Percentiles rank a stretch among this genome's conserved stretches.
phyloP scores from a whole-genome alignment of 805 yeast species.

The Candida manassasensis region DNA sequence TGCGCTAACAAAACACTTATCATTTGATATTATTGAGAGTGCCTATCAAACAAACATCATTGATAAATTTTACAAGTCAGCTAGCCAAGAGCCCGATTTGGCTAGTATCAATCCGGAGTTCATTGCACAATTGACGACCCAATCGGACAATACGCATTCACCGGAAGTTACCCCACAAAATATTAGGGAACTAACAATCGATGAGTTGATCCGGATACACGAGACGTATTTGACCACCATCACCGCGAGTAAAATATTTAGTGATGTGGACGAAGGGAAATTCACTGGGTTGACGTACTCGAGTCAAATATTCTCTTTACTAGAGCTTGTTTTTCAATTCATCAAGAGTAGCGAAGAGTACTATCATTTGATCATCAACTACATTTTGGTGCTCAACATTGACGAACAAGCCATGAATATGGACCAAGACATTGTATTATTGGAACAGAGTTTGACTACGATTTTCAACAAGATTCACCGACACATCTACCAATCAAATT shows the following conservation, averaged over 20 bases:
- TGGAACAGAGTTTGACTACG: slow-evolving; percentile 25
- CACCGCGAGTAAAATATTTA: slow-evolving; percentile 27
- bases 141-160: slow-evolving; percentile 2
- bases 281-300: slow-evolving; percentile 24
- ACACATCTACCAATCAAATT: slow-evolving; percentile 37
- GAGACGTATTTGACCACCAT: slow-evolving; percentile 23
- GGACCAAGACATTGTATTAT: slow-evolving; percentile 25
- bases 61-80: slow-evolving; percentile 18
- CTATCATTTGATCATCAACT: slow-evolving; percentile 21
- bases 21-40: slow-evolving; percentile 44
- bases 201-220: slow-evolving; percentile 43
- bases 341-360: slow-evolving; percentile 33
- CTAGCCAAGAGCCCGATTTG: neutral
- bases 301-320: slow-evolving; percentile 26
- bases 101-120: slow-evolving; percentile 1
- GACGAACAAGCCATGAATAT: slow-evolving; percentile 13
- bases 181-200: slow-evolving; percentile 39
- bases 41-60: slow-evolving; percentile 25
- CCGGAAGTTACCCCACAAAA: slow-evolving; percentile 6
- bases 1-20: slow-evolving; percentile 36
- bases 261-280: slow-evolving; percentile 27
- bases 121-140: neutral
- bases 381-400: slow-evolving; percentile 24
- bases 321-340: slow-evolving; percentile 30
- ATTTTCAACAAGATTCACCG: slow-evolving; percentile 37